A percentile compares a stretch with the other conserved stretches of the same genome.
phyloP scores from a whole-genome alignment of 2,329 filamentous ascomycete species.

The Colletotrichum sp. region DNA sequence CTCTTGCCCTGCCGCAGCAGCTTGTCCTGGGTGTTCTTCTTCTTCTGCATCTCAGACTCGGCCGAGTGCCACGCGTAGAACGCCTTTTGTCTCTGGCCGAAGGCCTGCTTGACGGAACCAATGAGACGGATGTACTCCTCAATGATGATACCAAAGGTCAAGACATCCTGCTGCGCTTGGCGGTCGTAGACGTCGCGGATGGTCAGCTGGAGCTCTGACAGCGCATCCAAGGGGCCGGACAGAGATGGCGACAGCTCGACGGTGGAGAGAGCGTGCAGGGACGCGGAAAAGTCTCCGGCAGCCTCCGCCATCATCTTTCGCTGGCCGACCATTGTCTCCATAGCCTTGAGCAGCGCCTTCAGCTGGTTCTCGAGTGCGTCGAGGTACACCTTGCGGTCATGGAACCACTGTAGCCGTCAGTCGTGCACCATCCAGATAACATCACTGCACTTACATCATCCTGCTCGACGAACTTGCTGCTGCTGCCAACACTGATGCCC shows the following conservation, averaged over 20 bases:
- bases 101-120: conserved; percentile 92
- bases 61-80: conserved; percentile 94
- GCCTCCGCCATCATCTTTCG: conserved; percentile 93
- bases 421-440: no score
- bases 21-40: conserved; percentile 89
- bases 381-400: conserved; percentile 92
- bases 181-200: conserved; percentile 96
- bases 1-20: conserved; percentile 92
- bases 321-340: conserved; percentile 90
- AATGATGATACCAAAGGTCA: conserved; percentile 96
- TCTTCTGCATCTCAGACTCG: conserved; percentile 89
- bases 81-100: conserved; percentile 90
- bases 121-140: conserved; percentile 98
- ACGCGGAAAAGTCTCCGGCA: conserved; percentile 90
- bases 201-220: conserved; percentile 92
- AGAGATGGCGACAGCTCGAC: conserved; percentile 91
- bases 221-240: conserved; percentile 85
- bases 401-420: conserved; percentile 77
- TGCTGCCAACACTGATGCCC: conserved; percentile 77
- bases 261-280: conserved; percentile 87
- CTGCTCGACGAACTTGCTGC: conserved; percentile 94
- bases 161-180: conserved; percentile 94
- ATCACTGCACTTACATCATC: conserved; percentile 73
- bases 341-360: conserved; percentile 88
- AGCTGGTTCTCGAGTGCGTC: conserved; percentile 93